phyloP scores from a whole-genome alignment of 306 rosid species.

The Cucurbita moschata region DNA sequence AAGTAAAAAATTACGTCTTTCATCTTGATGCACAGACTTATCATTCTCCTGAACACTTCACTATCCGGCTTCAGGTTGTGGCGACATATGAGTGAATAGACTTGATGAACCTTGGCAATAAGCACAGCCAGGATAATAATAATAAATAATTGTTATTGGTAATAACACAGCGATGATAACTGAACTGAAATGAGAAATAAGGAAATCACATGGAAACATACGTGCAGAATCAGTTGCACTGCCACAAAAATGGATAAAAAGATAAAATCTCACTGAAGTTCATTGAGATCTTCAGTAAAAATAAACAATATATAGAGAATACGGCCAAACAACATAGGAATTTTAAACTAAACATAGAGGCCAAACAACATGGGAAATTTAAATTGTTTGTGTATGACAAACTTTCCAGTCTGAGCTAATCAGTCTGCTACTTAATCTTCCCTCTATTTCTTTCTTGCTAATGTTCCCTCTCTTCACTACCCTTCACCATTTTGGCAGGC shows the following conservation, averaged over 20 bases:
- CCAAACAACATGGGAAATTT: not conserved
- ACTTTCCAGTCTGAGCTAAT: not conserved
- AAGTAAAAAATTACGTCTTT: slow-evolving; percentile 53
- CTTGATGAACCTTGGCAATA: slow-evolving; percentile 39
- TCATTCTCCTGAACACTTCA: slow-evolving; percentile 62
- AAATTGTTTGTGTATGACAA: not conserved
- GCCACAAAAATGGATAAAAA: not conserved
- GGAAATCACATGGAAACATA: not conserved
- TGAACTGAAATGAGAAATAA: not conserved
- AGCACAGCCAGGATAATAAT: not conserved
- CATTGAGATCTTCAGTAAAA: not conserved
- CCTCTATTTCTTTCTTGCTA: not conserved
- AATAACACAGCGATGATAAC: not conserved
- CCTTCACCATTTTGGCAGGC: not conserved
- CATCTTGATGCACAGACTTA: slow-evolving; percentile 38
- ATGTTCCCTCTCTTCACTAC: not conserved
- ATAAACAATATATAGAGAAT: not conserved
- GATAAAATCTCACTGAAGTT: not conserved
- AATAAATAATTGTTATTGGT: no score
- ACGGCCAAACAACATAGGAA: not conserved
- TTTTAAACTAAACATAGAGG: not conserved
- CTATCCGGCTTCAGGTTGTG: slow-evolving; percentile 25
- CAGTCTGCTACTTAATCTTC: not conserved
- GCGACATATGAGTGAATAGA: slow-evolving; percentile 38
- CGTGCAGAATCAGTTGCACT: not conserved